Evolutionary conservation across 805 yeast species (phyloP).

Genomic region (Hanseniaspora osmophila): DNA sequence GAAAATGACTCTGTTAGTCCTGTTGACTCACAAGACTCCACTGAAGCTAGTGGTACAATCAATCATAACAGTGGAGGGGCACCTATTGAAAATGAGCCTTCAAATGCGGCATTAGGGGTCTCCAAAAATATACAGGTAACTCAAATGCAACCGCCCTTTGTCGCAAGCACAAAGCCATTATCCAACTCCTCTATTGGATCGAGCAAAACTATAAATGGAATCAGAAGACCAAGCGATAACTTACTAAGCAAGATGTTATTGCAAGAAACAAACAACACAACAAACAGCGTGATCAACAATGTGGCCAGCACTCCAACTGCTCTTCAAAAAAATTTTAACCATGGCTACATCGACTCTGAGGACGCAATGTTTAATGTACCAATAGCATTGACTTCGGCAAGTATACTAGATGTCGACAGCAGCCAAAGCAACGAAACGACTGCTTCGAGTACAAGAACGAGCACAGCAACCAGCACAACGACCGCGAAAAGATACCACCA

Average conservation of each 20-base stretch:
- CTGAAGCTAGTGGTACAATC: too few relatives aligned
- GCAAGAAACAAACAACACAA: not conserved
- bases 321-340: too few relatives aligned
- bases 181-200: constrained; percentile 6
- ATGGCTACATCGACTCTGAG: not conserved
- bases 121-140: too few relatives aligned
- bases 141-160: not conserved
- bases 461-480: not conserved
- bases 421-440: not conserved
- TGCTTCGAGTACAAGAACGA: not conserved
- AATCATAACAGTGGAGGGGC: too few relatives aligned
- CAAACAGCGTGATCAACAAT: not conserved
- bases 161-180: not conserved
- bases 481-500: not conserved
- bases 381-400: not conserved
- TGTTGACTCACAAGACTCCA: too few relatives aligned
- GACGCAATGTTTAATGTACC: too few relatives aligned
- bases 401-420: not conserved
- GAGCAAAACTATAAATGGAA: constrained; percentile 3
- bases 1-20: too few relatives aligned
- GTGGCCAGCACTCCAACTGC: not conserved
- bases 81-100: too few relatives aligned
- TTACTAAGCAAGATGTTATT: constrained; percentile 1
- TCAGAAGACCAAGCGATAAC: constrained; percentile 6
- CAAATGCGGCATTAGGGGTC: too few relatives aligned